phyloP scores from a whole-genome alignment of 2,329 filamentous ascomycete genomes.

The Monosporascus sp. region DNA sequence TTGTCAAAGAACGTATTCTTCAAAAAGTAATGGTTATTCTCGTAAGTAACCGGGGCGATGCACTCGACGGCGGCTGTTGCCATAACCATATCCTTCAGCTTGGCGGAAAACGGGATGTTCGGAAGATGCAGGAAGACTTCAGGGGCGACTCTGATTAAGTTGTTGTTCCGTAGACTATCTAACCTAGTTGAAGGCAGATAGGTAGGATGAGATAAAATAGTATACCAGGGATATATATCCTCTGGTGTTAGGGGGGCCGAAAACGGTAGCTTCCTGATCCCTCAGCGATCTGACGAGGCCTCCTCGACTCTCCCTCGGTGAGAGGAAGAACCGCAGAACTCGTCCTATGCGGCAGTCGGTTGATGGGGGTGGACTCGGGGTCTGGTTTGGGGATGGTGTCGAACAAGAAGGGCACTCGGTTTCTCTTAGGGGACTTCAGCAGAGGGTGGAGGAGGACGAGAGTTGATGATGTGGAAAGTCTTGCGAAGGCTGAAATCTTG shows the following conservation, averaged over 20 bases:
- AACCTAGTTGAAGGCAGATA: constrained; percentile 6
- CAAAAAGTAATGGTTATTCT: constrained; percentile 36
- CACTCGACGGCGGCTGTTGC: constrained; percentile 54
- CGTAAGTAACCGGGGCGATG: constrained; percentile 45
- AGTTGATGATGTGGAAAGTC: constrained; percentile 63
- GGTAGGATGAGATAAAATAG: constrained; percentile 13
- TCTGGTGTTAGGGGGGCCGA: constrained; percentile 82
- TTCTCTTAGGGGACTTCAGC: constrained; percentile 43
- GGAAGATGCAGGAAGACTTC: constrained; percentile 12
- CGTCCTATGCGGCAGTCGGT: constrained; percentile 99
- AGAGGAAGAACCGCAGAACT: constrained; percentile 98
- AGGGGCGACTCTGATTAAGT: constrained; percentile 10
- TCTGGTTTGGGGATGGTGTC: constrained; percentile 42
- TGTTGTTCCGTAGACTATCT: constrained; percentile 9
- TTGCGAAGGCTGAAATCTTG: constrained; percentile 65
- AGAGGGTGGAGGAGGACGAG: constrained; percentile 51
- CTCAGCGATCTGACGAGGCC: constrained; percentile 88
- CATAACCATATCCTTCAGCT: constrained; percentile 58
- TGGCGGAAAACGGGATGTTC: constrained; percentile 17
- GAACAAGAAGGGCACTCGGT: constrained; percentile 44
- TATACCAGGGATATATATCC: constrained; percentile 16
- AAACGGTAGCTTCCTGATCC: constrained; percentile 91
- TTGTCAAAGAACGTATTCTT: constrained; percentile 33
- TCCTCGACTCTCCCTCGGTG: constrained; percentile 98
- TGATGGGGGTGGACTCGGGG: constrained; percentile 52